A percentile compares a stretch with the other conserved stretches of the same genome.
Conservation (phyloP, 192 early-diverging fungal species). For the Obelidium mucronatum region DNA sequence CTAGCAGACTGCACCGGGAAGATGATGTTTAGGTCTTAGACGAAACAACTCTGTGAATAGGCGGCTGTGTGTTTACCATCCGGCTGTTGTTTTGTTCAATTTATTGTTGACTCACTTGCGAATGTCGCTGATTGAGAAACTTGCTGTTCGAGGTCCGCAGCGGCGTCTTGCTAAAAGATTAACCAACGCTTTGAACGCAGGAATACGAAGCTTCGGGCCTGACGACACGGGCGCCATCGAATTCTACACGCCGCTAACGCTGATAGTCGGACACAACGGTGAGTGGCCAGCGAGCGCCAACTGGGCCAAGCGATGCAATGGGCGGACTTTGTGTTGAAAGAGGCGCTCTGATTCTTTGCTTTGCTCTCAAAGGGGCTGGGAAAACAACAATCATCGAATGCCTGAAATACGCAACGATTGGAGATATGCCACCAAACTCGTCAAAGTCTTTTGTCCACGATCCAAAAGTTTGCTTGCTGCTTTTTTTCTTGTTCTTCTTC, state of each 20-base stretch:
- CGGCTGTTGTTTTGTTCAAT: no score
- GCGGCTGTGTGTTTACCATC: no score
- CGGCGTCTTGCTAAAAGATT: no score
- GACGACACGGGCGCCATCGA: constrained; percentile 70
- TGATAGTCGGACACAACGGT: constrained; percentile 92
- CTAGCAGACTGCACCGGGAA: constrained; percentile 52
- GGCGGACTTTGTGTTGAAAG: no score
- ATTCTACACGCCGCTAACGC: constrained; percentile 89
- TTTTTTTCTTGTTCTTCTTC: background rate
- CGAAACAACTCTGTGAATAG: no score
- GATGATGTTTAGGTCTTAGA: background rate
- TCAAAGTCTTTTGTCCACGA: constrained; percentile 95
- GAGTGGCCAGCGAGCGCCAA: background rate
- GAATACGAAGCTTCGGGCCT: constrained; percentile 84
- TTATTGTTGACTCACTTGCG: no score
- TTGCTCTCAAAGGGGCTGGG: constrained; percentile 74
- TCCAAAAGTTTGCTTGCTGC: constrained; percentile 71
- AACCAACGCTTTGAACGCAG: no score
- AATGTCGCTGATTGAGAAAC: background rate
- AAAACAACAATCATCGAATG: constrained; percentile 99
- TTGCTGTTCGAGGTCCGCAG: background rate
- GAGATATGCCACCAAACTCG: constrained; percentile 86
- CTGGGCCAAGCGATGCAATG: no score
- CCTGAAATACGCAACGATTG: constrained; percentile 94
- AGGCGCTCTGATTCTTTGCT: no score